Percentiles rank a stretch among this genome's conserved stretches.
Conservation (phyloP, 2,329 filamentous ascomycete genomes). For the Mycosphaerella sp. region DNA sequence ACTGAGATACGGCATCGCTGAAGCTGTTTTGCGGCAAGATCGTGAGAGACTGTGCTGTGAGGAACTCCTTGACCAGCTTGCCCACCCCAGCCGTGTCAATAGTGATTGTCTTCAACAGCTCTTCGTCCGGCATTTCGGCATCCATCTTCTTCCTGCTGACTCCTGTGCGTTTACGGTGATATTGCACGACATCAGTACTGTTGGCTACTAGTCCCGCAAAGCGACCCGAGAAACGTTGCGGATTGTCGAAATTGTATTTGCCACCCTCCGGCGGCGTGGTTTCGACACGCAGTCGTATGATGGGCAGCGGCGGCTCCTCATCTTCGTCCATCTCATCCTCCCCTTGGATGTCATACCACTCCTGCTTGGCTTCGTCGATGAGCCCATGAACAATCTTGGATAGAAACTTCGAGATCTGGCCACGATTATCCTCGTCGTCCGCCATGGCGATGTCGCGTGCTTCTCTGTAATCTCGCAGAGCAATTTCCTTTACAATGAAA, state of each 20-base stretch:
- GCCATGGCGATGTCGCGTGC: conserved; percentile 74
- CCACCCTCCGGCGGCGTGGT: conserved; percentile 79
- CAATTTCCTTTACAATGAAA: conserved; percentile 78
- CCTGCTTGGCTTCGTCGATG: conserved; percentile 73
- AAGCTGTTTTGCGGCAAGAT: conserved; percentile 91
- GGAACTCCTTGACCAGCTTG: conserved; percentile 78
- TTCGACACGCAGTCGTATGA: conserved; percentile 86
- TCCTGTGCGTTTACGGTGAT: conserved; percentile 77
- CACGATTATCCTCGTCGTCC: conserved; percentile 53
- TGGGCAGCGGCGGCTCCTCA: conserved; percentile 64
- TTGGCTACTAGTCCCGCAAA: conserved; percentile 91
- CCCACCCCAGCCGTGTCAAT: conserved; percentile 80
- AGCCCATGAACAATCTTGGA: conserved; percentile 75
- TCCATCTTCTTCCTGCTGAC: conserved; percentile 44
- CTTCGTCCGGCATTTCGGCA: conserved; percentile 56
- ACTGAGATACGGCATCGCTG: conserved; percentile 85
- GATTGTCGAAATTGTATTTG: conserved; percentile 85
- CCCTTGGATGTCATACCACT: conserved; percentile 71
- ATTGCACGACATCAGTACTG: conserved; percentile 86
- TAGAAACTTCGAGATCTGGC: conserved; percentile 69
- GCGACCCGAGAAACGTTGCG: conserved; percentile 88
- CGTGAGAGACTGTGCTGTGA: conserved; percentile 79
- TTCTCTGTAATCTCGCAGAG: conserved; percentile 65
- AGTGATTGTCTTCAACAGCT: conserved; percentile 41
- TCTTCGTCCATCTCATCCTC: conserved; percentile 45